Base-by-base conservation (phyloP, 805 yeast genomes). In the Sungouiozyma ichnusensis region DNA sequence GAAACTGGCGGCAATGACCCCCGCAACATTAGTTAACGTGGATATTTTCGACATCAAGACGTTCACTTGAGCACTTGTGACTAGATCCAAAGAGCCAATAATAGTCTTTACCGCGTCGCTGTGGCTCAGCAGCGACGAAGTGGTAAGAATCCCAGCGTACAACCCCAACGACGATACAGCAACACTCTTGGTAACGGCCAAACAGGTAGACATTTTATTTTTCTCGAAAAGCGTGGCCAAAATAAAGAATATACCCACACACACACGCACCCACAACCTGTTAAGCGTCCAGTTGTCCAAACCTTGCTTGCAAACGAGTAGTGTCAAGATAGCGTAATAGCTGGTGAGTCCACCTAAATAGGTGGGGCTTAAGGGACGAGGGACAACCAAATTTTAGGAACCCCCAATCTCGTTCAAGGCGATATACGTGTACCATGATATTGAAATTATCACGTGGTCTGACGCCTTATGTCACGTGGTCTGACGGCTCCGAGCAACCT, bases 161-260 rank as follows among this genome's bases (percentile, higher is more conserved):
- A 81, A 55, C n/a, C 90, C 92, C 38, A 82, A 60, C 9, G 87
- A 74, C 3, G 81, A 69, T 32, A 75, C 74, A 31, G 87, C 88
- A 34, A 79, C 61, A 38, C 79, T 58, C 56, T 82, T 82, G 44
- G 79, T 74, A 32, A 70, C 66, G 16, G 74, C 73, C 34, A 74
- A 57, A 62, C 81, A 75, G 46, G 68, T 67, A 34, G 77, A 76
- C 79, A 74, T 74, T 19, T 27, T 34, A n/a, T 19, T 16, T n/a
- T n/a, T 15, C n/a, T 17, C 16, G 17, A 33, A 33, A 24, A 68
- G 81, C 8, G 81, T 80, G 51, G 72, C 16, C 14, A 34, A 34
- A 34, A 11, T 13, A 11, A 27, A 27, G 32, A 9, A 9, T 14
- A 11, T 27, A 27, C 9, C 32, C 14, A 14, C 13, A 9, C 32